Evolutionary conservation across 1,284 basidiomycete species (phyloP).

Genomic region (Ceratobasidium sp.): DNA sequence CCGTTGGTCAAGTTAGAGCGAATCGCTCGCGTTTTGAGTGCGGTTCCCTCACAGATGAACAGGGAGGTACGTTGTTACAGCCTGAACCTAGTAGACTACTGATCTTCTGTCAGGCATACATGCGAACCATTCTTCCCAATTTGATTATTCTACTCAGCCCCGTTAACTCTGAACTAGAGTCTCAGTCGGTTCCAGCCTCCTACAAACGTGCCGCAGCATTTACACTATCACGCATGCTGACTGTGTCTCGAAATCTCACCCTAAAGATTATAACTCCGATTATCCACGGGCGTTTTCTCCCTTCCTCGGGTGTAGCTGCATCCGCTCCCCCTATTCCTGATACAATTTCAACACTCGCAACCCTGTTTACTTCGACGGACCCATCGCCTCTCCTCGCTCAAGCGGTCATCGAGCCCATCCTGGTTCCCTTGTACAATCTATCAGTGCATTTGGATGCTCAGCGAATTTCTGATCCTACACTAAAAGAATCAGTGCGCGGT

Average conservation of each 20-base stretch:
- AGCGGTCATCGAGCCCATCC: conserved; percentile 69
- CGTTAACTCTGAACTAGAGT: conserved; percentile 5
- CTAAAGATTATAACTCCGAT: conserved; percentile 54
- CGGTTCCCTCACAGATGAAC: conserved; percentile 62
- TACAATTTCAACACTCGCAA: conserved; percentile 55
- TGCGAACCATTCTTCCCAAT: conserved; percentile 60
- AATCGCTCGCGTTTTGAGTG: conserved; percentile 62
- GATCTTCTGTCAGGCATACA: conserved; percentile 63
- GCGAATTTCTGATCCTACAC: conserved; percentile 66
- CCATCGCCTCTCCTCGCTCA: conserved; percentile 74
- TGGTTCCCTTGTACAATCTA: conserved; percentile 72
- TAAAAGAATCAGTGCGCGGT: conserved; percentile 65
- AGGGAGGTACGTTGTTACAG: conserved; percentile 56
- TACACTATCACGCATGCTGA: conserved; percentile 68
- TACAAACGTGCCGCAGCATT: conserved; percentile 72
- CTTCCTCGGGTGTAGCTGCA: conserved; percentile 45
- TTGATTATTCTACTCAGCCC: conserved; percentile 50
- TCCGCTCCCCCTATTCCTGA: conserved; percentile 40
- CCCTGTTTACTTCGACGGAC: conserved; percentile 74
- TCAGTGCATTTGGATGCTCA: conserved; percentile 59
- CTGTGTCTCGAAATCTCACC: conserved; percentile 49
- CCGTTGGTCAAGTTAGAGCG: conserved; percentile 72
- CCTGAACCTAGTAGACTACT: background rate
- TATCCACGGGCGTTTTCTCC: conserved; percentile 52
- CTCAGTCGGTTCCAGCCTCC: conserved; percentile 48